Percentiles rank a stretch among this genome's conserved stretches.
Conservation (phyloP, 768 basidiomycete genomes). For the Mycena chlorophos region DNA sequence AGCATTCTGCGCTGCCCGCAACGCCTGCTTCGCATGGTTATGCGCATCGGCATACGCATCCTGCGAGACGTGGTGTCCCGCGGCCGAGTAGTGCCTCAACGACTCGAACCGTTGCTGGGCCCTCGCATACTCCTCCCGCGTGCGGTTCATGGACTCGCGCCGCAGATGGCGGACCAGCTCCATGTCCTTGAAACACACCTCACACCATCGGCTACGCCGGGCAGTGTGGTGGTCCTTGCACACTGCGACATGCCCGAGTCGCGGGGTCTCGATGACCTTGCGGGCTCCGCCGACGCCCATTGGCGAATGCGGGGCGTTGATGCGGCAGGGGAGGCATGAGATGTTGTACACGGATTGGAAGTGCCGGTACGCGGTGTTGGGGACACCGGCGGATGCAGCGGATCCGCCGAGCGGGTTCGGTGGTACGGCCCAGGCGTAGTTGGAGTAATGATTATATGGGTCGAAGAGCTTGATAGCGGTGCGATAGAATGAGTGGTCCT, state of each 20-base stretch:
- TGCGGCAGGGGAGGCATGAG: constrained; percentile 67
- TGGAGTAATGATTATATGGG: neutral
- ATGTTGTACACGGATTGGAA: constrained; percentile 56
- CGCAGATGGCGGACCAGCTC: constrained; percentile 39
- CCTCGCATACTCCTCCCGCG: constrained; percentile 5
- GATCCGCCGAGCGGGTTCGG: constrained; percentile 9
- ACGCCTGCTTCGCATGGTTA: too few relatives aligned
- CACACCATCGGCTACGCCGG: constrained; percentile 51
- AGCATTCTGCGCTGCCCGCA: neutral
- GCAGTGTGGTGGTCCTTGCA: constrained; percentile 68
- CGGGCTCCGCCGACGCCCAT: constrained; percentile 53
- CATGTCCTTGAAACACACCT: constrained; percentile 67
- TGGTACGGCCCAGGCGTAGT: constrained; percentile 1
- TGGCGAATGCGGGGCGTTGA: constrained; percentile 57
- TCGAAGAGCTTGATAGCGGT: constrained; percentile 4
- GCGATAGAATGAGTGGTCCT: constrained; percentile 8
- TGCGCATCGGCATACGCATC: neutral
- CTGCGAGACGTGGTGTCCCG: neutral
- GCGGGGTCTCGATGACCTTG: constrained; percentile 35
- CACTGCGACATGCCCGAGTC: constrained; percentile 47
- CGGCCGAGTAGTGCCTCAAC: constrained; percentile 1
- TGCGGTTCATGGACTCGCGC: neutral
- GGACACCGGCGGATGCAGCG: constrained; percentile 38
- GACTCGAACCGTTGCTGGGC: neutral
- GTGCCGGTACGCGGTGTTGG: constrained; percentile 56